Conservation (phyloP, 2,329 filamentous ascomycete genomes). For the Nemania sp. region DNA sequence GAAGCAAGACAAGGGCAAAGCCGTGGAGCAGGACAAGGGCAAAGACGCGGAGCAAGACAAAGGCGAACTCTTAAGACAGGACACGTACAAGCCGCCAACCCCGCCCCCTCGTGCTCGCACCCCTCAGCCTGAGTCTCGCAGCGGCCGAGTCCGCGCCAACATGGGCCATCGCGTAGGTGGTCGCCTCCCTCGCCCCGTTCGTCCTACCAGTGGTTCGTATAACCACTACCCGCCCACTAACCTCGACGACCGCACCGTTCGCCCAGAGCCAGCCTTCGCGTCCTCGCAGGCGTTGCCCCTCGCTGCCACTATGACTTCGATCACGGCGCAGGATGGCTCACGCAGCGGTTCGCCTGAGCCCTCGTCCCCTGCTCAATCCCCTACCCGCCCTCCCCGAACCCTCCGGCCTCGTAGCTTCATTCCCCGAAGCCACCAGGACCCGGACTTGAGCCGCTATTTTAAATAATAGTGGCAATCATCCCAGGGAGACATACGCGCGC, state of each 20-base stretch:
- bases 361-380: neutral
- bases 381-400: neutral
- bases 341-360: neutral
- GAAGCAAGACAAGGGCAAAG: too few relatives aligned
- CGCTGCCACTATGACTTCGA: neutral
- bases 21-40: too few relatives aligned
- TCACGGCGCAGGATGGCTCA: conserved; percentile 10
- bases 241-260: neutral
- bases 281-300: conserved; percentile 23
- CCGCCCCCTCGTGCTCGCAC: neutral
- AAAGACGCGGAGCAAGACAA: too few relatives aligned
- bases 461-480: neutral
- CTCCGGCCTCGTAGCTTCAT: neutral
- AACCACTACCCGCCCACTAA: neutral
- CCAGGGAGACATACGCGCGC: neutral
- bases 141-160: neutral
- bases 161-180: too few relatives aligned
- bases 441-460: neutral
- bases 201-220: neutral
- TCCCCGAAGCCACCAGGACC: conserved; percentile 1
- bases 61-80: too few relatives aligned
- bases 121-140: neutral
- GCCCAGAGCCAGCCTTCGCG: conserved; percentile 5
- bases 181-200: neutral
- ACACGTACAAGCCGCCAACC: neutral